Conservation (phyloP, 176 grass and related monocot genomes). For the Dendrocalamus sinicus region DNA sequence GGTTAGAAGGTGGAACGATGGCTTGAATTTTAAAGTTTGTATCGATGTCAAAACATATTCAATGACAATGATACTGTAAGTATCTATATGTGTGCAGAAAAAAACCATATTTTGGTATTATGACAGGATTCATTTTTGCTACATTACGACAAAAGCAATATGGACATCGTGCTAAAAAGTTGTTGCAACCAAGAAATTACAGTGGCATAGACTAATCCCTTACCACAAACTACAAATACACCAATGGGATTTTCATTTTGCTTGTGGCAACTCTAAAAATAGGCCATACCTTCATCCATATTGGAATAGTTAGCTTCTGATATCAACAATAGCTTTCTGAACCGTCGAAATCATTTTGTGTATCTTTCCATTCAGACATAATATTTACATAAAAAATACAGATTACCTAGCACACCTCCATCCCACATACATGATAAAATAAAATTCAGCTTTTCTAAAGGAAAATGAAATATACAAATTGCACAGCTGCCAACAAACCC, state of each 20-base stretch:
- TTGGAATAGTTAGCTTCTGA: too few relatives aligned
- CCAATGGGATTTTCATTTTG: not conserved
- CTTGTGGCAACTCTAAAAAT: not conserved
- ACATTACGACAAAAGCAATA: not conserved
- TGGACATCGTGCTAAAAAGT: not conserved
- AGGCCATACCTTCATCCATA: not conserved
- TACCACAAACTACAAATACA: not conserved
- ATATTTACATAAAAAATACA: not conserved
- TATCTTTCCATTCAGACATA: not conserved
- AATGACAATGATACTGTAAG: too few relatives aligned
- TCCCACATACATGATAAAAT: not conserved
- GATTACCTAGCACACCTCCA: not conserved
- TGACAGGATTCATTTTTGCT: too few relatives aligned
- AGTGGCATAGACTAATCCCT: not conserved
- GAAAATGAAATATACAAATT: not conserved
- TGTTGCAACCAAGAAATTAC: not conserved
- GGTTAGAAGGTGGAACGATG: too few relatives aligned
- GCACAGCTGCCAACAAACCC: too few relatives aligned
- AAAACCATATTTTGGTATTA: too few relatives aligned
- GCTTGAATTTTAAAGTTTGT: too few relatives aligned
- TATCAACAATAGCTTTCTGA: not conserved
- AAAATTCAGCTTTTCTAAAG: not conserved
- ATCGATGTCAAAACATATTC: too few relatives aligned
- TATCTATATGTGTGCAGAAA: too few relatives aligned
- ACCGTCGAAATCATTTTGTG: not conserved